phyloP scores from a whole-genome alignment of 192 early-diverging fungal genomes.

The Coemansia pectinata region DNA sequence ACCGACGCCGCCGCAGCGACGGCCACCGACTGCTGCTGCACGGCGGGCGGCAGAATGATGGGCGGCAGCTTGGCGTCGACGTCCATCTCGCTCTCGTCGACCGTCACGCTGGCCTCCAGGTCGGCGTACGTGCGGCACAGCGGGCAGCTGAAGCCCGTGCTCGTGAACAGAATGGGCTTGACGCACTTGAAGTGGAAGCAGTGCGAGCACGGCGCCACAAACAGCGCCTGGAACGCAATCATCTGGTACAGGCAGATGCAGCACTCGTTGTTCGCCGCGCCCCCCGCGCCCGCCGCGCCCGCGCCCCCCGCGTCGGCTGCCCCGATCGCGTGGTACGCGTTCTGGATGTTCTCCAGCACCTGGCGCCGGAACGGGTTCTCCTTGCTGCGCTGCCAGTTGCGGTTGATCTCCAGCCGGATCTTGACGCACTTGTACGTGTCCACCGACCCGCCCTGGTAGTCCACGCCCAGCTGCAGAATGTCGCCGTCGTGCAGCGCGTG shows the following conservation, averaged over 20 bases:
- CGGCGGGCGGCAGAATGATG: slow-evolving; percentile 26
- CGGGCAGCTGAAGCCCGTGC: slow-evolving; percentile 82
- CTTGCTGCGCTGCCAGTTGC: slow-evolving; percentile 64
- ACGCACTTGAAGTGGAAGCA: slow-evolving; percentile 95
- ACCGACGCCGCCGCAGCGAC: slow-evolving; percentile 5
- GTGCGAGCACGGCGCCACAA: slow-evolving; percentile 91
- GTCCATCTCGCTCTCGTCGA: slow-evolving; percentile 56
- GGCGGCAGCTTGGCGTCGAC: slow-evolving; percentile 29
- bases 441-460: slow-evolving; percentile 91
- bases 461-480: slow-evolving; percentile 93
- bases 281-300: slow-evolving; percentile 41
- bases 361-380: slow-evolving; percentile 65
- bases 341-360: slow-evolving; percentile 54
- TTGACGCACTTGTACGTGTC: slow-evolving; percentile 94
- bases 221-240: slow-evolving; percentile 85
- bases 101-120: slow-evolving; percentile 73
- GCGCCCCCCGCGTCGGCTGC: slow-evolving; percentile 16
- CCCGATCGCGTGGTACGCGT: slow-evolving; percentile 33
- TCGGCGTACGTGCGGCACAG: slow-evolving; percentile 92
- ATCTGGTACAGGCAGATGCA: slow-evolving; percentile 91
- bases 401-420: slow-evolving; percentile 79
- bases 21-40: slow-evolving; percentile 9
- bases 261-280: slow-evolving; percentile 64
- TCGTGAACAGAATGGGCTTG: slow-evolving; percentile 72
- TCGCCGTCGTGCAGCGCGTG: slow-evolving; percentile 86